Base-by-base conservation (phyloP, 345 rosid species). In the Euclidium syriacum region DNA sequence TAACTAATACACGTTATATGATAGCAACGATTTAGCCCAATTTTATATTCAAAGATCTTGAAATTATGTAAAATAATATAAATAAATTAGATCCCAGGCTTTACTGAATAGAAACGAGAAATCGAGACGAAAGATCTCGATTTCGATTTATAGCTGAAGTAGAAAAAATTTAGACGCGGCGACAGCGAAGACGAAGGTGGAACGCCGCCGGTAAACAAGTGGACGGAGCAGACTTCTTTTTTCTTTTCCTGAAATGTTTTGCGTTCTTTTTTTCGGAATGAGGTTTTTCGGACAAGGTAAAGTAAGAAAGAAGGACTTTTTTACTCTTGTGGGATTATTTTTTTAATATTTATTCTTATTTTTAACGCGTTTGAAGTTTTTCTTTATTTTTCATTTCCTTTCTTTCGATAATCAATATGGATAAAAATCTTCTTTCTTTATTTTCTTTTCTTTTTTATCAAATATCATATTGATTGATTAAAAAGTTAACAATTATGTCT, bases 251-350 rank as follows among this genome's bases (percentile, higher is more conserved):
- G n/a, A n/a, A n/a, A n/a, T n/a, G n/a, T 30, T 29, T 10, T 7
- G 5, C n/a, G n/a, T n/a, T n/a, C n/a, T 25, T 34, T 52, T 23
- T 14, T 12, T 10, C 5, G 2, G 19, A 30, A 15, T 61, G 62
- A 26, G 55, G 11, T 69, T 62, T 70, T 63, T 49, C 66, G 66
- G 75, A 71, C 71, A 71, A 64, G 43, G 70, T 62, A 20, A 44
- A 4, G 24, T 26, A 14, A 6, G 17, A 22, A 47, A 12, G 11
- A 55, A 26, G 26, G 20, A 20, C 20, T 17, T 29, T 22, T 53
- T 60, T 14, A 20, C n/a, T 10, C 12, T 22, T 22, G 14, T 32
- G 7, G 24, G 6, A 7, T 10, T 30, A 1, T 26, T 10, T 40
- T 19, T 10, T 3, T 20, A n/a, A n/a, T 16, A 4, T 20, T 12